Evolutionary conservation across 495 filamentous ascomycete genomes (phyloP), one percentile per base, ranked within the genome.

Genomic region (Ascobolus immersus): DNA sequence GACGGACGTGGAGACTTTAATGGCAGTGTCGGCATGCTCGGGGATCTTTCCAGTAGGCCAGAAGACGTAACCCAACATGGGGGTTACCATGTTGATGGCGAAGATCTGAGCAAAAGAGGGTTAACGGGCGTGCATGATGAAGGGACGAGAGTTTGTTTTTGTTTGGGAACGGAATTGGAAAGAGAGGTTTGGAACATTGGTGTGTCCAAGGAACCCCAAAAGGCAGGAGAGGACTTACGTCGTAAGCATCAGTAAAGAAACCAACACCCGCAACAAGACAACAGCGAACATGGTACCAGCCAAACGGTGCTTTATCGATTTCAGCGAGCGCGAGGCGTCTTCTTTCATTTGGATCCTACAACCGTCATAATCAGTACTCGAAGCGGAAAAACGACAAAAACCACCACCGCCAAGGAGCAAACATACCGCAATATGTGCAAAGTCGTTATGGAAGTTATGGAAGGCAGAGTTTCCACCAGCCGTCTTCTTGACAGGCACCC

Each of bases 1-100:
- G 37, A 66, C 72, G 7, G 73, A 82, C 11, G 79, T 86, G 5
- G 79, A 65, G 10, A 80, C 69, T 53, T 91, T 91, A 57, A 91
- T 79, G 30, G 74, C 77, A 2, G 74, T 82, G 45, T 84, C 76
- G 7, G 71, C 64, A 37, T 50, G 54, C 32, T 56, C 59, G 17
- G 70, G 69, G 45, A 78, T 71, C 3, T 44, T 39, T 22, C 72
- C 65, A 17, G 47, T 50, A 14, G 69, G 61, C 67, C 67, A 77
- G 55, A 66, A 81, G 33, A 75, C 72, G 8, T 79, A 56, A 19
- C 77, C 77, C 18, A 82, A 53, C 54, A 82, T 71, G 25, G 58
- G 56, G 6, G 65, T 70, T 26, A 71, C 54, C 28, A 77, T 57
- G 40, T 73, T 75, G 50, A 84, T 74, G 28, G 77, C 72, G 48